Evolutionary conservation across 768 basidiomycete species (phyloP).

Genomic region (Serendipita sp.): DNA sequence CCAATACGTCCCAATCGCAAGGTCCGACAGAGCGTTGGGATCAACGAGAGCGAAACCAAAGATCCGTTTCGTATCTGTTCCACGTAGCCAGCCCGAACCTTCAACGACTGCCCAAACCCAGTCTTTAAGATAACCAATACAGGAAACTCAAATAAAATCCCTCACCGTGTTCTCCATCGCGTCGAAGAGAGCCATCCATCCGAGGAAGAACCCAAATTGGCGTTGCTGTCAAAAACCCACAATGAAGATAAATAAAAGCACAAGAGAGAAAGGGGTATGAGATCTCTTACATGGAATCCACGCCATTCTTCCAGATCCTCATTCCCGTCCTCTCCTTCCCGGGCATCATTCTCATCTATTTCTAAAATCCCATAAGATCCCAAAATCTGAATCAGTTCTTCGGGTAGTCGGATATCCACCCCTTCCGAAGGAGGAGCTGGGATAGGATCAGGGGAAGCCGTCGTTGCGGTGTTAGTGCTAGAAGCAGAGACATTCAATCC

Average conservation of each 20-base stretch:
- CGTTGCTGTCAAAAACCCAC: too few relatives aligned
- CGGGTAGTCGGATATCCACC: conserved; percentile 42
- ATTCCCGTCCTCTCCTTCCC: conserved; percentile 23
- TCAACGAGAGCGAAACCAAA: conserved; percentile 45
- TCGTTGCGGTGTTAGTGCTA: too few relatives aligned
- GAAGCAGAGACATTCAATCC: conserved; percentile 55
- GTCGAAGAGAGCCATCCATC: conserved; percentile 83
- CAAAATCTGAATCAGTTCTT: conserved; percentile 46
- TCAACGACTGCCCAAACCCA: conserved; percentile 55
- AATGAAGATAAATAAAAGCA: too few relatives aligned
- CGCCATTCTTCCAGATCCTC: conserved; percentile 23
- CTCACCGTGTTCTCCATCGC: conserved; percentile 70
- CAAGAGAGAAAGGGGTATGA: neutral
- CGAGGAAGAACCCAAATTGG: conserved; percentile 54
- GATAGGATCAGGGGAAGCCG: neutral
- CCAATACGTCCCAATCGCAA: conserved; percentile 57
- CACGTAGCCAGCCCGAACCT: conserved; percentile 70
- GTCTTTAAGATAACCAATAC: too few relatives aligned
- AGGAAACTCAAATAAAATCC: neutral
- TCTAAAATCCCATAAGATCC: too few relatives aligned
- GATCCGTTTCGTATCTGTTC: conserved; percentile 65
- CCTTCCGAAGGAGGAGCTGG: neutral
- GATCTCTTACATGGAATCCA: conserved; percentile 20
- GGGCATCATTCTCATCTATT: conserved; percentile 11
- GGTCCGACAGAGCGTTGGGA: conserved; percentile 54